A percentile compares a stretch with the other conserved stretches of the same genome.
phyloP scores from a whole-genome alignment of 2,329 filamentous ascomycete species.

The Rasamsonia emersonii region DNA sequence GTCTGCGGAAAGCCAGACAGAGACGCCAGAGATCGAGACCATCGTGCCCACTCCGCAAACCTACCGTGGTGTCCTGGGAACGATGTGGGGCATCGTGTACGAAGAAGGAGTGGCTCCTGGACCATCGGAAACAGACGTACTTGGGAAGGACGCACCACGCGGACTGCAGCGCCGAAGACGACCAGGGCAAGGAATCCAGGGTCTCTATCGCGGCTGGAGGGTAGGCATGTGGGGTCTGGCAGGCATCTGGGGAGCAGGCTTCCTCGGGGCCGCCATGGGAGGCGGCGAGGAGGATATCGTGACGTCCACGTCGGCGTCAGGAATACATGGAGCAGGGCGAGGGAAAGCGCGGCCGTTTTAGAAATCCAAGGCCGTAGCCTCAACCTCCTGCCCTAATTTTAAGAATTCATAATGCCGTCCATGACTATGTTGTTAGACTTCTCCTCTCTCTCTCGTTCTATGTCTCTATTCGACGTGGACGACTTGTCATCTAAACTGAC shows the following conservation, averaged over 20 bases:
- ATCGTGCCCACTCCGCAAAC: slow-evolving; percentile 67
- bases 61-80: slow-evolving; percentile 81
- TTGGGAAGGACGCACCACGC: slow-evolving; percentile 29
- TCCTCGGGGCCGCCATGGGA: slow-evolving; percentile 32
- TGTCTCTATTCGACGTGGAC: too few relatives aligned
- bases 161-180: slow-evolving; percentile 30
- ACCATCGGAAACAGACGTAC: slow-evolving; percentile 37
- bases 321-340: slow-evolving; percentile 8
- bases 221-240: slow-evolving; percentile 48
- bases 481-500: too few relatives aligned
- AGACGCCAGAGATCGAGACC: slow-evolving; percentile 48
- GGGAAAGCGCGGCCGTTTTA: slow-evolving; percentile 4
- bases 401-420: too few relatives aligned
- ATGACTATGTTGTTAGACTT: too few relatives aligned
- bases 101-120: slow-evolving; percentile 60
- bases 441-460: too few relatives aligned
- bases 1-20: slow-evolving; percentile 4
- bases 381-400: slow-evolving; percentile 2
- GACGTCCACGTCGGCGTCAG: slow-evolving; percentile 10
- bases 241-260: slow-evolving; percentile 45
- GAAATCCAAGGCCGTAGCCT: too few relatives aligned
- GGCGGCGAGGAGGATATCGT: slow-evolving; percentile 27
- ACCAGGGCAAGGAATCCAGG: slow-evolving; percentile 47
- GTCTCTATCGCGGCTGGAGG: slow-evolving; percentile 50
- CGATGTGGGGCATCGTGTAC: slow-evolving; percentile 76